A percentile compares a stretch with the other conserved stretches of the same genome.
Conservation (phyloP, 768 basidiomycete genomes). For the Trametopsis cervina region DNA sequence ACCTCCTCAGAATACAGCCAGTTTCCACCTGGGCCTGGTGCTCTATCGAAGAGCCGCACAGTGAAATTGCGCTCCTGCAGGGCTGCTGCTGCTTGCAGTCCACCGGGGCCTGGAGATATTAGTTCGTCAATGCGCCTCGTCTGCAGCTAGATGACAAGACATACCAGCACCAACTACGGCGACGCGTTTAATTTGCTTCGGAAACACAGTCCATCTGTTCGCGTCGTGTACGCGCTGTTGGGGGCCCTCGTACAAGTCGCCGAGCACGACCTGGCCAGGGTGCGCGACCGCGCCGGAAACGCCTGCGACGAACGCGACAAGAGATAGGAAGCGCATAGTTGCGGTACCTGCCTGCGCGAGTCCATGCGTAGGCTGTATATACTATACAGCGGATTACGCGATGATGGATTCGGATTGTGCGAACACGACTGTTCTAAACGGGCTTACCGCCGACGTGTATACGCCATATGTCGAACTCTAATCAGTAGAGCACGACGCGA, state of each 20-base stretch:
- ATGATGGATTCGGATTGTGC: not conserved
- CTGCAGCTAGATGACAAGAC: no score
- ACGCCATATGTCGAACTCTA: not conserved
- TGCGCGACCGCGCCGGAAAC: not conserved
- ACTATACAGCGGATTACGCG: not conserved
- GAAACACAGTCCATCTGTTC: not conserved
- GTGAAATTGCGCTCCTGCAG: not conserved
- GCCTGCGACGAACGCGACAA: not conserved
- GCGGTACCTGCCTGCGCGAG: not conserved
- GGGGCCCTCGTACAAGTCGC: no score
- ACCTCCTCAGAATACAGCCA: conserved; percentile 2
- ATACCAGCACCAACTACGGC: conserved; percentile 1
- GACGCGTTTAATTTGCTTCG: not conserved
- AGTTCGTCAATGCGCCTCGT: no score
- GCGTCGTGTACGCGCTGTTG: not conserved
- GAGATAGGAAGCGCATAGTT: not conserved
- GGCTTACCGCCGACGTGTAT: not conserved
- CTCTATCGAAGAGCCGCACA: not conserved
- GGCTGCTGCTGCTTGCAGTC: not conserved
- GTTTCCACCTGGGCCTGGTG: not conserved
- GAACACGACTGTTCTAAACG: not conserved
- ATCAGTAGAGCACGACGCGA: not conserved
- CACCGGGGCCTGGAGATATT: not conserved
- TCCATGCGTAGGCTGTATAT: no score
- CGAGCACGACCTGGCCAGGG: no score